These are phyloP conservation scores for Mortierella alpina DNA, from an alignment of 192 early-diverging fungal genomes.

Conservation along the genomic window DNA sequence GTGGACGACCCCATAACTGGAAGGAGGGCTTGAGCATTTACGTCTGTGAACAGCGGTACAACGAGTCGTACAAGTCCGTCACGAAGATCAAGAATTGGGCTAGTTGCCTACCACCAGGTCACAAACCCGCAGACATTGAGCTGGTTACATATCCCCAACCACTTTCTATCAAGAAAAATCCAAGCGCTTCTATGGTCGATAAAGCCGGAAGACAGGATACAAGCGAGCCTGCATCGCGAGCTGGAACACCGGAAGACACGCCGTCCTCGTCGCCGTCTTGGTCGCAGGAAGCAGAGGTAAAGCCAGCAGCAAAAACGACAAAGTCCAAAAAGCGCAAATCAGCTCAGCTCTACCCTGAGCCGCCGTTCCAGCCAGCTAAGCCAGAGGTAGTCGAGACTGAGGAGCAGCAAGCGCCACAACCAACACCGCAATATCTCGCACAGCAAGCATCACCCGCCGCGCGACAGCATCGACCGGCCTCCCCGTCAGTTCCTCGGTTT, in stretches of 20 bases:
- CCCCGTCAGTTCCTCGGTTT: background rate
- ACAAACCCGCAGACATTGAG: conserved; percentile 43
- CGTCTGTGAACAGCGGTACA: conserved; percentile 75
- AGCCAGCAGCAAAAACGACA: conserved; percentile 7
- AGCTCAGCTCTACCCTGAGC: conserved; percentile 9
- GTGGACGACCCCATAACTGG: conserved; percentile 60
- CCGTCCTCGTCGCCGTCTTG: background rate
- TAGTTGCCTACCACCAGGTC: conserved; percentile 60
- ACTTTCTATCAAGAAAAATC: conserved; percentile 40
- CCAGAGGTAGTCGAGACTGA: background rate
- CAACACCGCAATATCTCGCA: background rate
- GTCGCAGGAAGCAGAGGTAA: conserved; percentile 1
- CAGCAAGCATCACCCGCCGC: background rate
- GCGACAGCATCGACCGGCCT: background rate
- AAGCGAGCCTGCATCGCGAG: conserved; percentile 18
- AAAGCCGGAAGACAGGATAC: conserved; percentile 43
- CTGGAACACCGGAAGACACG: conserved; percentile 30
- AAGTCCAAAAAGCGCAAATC: conserved; percentile 37
- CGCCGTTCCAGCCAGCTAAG: background rate
- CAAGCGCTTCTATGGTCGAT: conserved; percentile 52
- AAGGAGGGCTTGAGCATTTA: conserved; percentile 66
- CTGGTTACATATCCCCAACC: conserved; percentile 40
- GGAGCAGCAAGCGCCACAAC: background rate
- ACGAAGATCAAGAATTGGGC: conserved; percentile 76
- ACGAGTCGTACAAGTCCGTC: conserved; percentile 62